These are phyloP conservation scores for Synchytrium microbalum DNA, from an alignment of 371 early-diverging fungal genomes.

Conservation along the genomic window DNA sequence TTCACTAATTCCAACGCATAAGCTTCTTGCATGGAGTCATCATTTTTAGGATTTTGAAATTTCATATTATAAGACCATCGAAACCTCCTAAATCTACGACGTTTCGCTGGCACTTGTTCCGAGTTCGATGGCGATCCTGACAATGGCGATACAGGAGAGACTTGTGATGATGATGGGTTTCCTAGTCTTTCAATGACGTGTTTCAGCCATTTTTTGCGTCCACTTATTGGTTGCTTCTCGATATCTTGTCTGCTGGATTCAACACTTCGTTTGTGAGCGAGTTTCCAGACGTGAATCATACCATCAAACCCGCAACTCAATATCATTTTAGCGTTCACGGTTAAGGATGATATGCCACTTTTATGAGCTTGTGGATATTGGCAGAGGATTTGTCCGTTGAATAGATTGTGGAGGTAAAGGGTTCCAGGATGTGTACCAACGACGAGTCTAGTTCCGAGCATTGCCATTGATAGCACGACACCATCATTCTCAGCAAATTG, in stretches of 20 bases:
- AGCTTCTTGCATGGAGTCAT: too few relatives aligned
- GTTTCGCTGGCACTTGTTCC: too few relatives aligned
- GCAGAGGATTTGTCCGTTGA: neutral
- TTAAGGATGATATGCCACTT: neutral
- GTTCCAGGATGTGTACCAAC: neutral
- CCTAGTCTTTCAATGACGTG: too few relatives aligned
- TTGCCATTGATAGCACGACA: neutral
- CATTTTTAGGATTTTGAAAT: too few relatives aligned
- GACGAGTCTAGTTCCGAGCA: neutral
- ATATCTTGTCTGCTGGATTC: neutral
- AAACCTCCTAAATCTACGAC: too few relatives aligned
- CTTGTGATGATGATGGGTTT: too few relatives aligned
- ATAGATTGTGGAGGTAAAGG: neutral
- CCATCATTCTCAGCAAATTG: neutral
- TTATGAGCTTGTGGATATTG: neutral
- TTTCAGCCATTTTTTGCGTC: too few relatives aligned
- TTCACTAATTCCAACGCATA: neutral
- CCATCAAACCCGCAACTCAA: neutral
- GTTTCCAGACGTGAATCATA: neutral
- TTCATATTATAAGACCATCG: too few relatives aligned
- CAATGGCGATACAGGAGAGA: too few relatives aligned
- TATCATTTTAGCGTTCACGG: neutral
- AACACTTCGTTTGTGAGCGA: neutral
- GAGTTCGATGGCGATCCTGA: too few relatives aligned
- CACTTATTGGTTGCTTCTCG: too few relatives aligned